Evolutionary conservation across 768 basidiomycete species (phyloP).

Genomic region (Tylopilus plumbeoviolaceoides): DNA sequence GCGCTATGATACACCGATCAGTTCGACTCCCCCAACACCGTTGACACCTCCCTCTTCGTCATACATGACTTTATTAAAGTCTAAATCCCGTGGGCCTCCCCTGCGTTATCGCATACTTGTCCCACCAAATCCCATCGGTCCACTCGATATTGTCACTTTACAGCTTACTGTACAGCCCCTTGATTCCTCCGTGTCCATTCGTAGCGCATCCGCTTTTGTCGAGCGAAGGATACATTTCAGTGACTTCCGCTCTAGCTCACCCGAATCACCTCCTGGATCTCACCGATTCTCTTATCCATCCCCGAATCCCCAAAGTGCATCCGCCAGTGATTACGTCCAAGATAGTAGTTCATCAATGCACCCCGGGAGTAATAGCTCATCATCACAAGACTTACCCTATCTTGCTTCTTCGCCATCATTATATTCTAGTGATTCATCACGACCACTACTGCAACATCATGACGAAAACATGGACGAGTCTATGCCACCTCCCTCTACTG

Average conservation of each 20-base stretch:
- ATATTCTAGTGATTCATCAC: slow-evolving; percentile 24
- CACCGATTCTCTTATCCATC: slow-evolving; percentile 15
- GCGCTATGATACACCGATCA: slow-evolving; percentile 59
- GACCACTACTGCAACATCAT: slow-evolving; percentile 21
- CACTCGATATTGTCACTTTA: slow-evolving; percentile 67
- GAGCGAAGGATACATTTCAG: slow-evolving; percentile 68
- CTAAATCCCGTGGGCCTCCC: slow-evolving; percentile 52
- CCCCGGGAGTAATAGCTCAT: slow-evolving; percentile 9
- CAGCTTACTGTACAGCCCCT: slow-evolving; percentile 58
- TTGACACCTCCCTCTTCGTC: slow-evolving; percentile 34
- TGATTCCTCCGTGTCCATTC: slow-evolving; percentile 54
- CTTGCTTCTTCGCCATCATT: slow-evolving; percentile 20
- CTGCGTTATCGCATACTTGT: slow-evolving; percentile 57
- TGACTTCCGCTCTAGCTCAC: slow-evolving; percentile 31
- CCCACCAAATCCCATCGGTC: slow-evolving; percentile 61
- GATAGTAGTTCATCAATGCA: slow-evolving; percentile 14
- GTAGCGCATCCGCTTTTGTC: slow-evolving; percentile 59
- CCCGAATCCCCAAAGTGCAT: slow-evolving; percentile 25
- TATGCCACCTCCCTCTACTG: slow-evolving; percentile 6
- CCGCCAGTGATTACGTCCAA: slow-evolving; percentile 18
- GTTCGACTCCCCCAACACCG: slow-evolving; percentile 34
- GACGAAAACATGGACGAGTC: slow-evolving; percentile 14
- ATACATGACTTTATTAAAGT: slow-evolving; percentile 39
- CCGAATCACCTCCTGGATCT: slow-evolving; percentile 22
- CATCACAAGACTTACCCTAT: slow-evolving; percentile 19